Evolutionary conservation across 2,329 filamentous ascomycete species (phyloP), one percentile per base, ranked within the genome.

Genomic region (Trichoderma sp.): DNA sequence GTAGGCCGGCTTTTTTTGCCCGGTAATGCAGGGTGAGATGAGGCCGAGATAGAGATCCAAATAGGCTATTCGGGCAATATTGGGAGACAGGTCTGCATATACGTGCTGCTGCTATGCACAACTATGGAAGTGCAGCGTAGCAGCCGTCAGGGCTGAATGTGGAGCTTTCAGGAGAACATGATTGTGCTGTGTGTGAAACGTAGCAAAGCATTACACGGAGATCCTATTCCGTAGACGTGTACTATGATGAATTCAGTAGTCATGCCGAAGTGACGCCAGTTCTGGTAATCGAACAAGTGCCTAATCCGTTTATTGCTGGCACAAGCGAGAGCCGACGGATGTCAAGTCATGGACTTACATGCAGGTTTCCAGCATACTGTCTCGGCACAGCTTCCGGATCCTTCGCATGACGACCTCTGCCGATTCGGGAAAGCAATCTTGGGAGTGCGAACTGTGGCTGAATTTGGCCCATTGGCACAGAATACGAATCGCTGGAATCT

Each of bases 21-120:
- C 49, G 60, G 46, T 49, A 43, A 32, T 65, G 49, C 34, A 55
- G 61, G 49, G 55, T 21, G 49, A 64, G 60, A 32, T 55, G 60
- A 24, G 49, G 61, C 34, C 26, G 43, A 24, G 34, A 14, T 34
- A 51, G 61, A 46, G 32, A 32, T 55, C 43, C 16, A 11, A 6
- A 10, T 5, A n/a, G 30, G 28, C 26, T 16, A 16, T 32, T 21
- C n/a, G 18, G 18, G 24, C 34, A 54, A 37, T 26, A n/a, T 39
- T 14, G 49, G 16, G 49, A 39, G 24, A 63, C 28, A 63, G 49
- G 59, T 37, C 46, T 63, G 30, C 46, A 52, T 37, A 49, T 28
- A 32, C 43, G 16, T n/a, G 8, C 43, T n/a, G 43, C 46, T 49
- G 43, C 18, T n/a, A 43, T 2, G 18, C n/a, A 14, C 34, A 16